Evolutionary conservation across 257 asterid genomes (phyloP), one percentile per base, ranked within the genome.

Genomic region (Nicotiana undulata): DNA sequence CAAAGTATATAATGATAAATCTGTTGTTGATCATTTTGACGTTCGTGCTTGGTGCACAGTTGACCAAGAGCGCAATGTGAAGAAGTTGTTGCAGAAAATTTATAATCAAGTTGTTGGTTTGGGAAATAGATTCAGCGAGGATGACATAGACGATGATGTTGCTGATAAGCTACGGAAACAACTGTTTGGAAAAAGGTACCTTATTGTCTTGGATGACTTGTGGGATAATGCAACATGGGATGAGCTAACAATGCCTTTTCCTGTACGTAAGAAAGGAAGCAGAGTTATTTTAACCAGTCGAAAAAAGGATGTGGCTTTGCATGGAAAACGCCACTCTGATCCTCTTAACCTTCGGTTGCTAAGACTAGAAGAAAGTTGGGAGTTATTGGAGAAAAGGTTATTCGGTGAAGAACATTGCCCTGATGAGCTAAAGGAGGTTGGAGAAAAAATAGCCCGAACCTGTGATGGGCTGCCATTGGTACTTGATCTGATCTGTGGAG

Each of bases 191-290:
- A 20, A 40, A 32, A 60, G 51, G 18, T 85, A 85, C n/a, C 70
- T 85, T 18, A 76, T 80, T 13, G 86, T 85, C 18, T 4, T 85
- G 60, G 88, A 85, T 79, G 88, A 85, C 82, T 13, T 75, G 6
- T 79, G 82, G 88, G 29, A 60, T 20, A 63, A 3, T 31, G 37
- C 52, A 26, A 81, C 70, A 0, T 85, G 82, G 82, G 78, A 85
- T 51, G 75, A 32, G n/a, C 13, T 81, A 31, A 81, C 32, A n/a
- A 31, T 24, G 1, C 60, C 46, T 31, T 70, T 85, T 29, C 83
- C 85, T 0, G 16, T 78, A 9, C 12, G 60, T 8, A 2, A 13
- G 5, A 31, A 70, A 6, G 28, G 75, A 51, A 79, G 87, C 31
- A 83, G 81, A 63, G 28, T 85, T 16, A 1, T 85, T 22, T 34